Conservation (phyloP, 768 basidiomycete genomes). For the Phanerochaete sordida region DNA sequence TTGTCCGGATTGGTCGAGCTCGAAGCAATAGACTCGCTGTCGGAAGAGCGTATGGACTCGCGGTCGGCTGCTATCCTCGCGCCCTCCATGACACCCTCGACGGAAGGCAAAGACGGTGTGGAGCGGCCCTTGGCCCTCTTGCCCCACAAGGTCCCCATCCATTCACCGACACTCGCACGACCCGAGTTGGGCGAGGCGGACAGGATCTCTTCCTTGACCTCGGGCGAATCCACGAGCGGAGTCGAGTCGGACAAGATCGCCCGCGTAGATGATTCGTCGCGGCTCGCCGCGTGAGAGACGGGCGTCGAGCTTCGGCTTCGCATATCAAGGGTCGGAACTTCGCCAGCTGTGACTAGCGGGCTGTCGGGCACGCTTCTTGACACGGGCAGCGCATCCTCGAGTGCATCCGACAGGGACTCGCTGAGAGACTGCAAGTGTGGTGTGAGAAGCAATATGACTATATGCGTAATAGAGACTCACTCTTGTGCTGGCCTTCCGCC, state of each 20-base stretch:
- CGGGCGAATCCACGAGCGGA: conserved; percentile 3
- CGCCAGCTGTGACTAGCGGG: conserved; percentile 12
- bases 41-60: background rate
- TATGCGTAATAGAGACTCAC: conserved; percentile 34
- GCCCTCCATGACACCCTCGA: conserved; percentile 1
- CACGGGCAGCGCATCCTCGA: conserved; percentile 39
- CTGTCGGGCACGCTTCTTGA: conserved; percentile 26
- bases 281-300: background rate
- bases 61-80: background rate
- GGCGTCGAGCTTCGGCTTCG: background rate
- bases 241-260: background rate
- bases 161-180: conserved; percentile 50
- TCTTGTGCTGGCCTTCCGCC: conserved; percentile 54
- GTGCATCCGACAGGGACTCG: conserved; percentile 44
- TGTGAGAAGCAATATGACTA: background rate
- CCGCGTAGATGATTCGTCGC: background rate
- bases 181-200: conserved; percentile 18
- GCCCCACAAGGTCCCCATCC: conserved; percentile 76
- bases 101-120: background rate
- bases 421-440: conserved; percentile 35
- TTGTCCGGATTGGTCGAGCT: background rate
- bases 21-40: conserved; percentile 2
- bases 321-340: background rate
- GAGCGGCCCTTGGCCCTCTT: conserved; percentile 34
- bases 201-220: conserved; percentile 4